phyloP scores from a whole-genome alignment of 352 stramenopile genomes.

The Ochromonadaceae sp. region DNA sequence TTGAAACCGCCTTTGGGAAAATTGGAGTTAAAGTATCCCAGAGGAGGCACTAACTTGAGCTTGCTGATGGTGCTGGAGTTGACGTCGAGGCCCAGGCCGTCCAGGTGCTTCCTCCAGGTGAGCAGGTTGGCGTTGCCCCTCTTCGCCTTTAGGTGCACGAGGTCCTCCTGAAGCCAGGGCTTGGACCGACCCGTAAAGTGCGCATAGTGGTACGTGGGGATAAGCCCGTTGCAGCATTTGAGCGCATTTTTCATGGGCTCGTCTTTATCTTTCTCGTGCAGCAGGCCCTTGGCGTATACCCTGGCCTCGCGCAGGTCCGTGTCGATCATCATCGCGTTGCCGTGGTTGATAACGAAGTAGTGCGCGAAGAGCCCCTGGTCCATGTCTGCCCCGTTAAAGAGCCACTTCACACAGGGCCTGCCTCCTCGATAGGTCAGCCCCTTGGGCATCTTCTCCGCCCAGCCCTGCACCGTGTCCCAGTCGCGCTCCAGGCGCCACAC shows the following conservation, averaged over 20 bases:
- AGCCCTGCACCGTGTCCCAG: constrained; percentile 6
- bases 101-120: neutral
- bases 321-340: neutral
- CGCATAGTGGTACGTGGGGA: neutral
- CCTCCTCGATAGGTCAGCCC: neutral
- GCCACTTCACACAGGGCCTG: neutral
- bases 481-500: neutral
- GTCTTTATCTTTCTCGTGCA: neutral
- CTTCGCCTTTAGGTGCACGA: neutral
- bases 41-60: neutral
- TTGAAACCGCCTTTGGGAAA: constrained; percentile 3
- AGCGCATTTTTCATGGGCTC: neutral
- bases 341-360: constrained; percentile 10
- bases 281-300: neutral
- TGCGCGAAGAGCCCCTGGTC: constrained; percentile 16
- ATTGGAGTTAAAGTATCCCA: neutral
- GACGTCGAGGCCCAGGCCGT: neutral
- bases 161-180: neutral
- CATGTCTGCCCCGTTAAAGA: constrained; percentile 16
- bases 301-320: neutral
- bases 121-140: neutral
- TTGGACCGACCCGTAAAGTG: constrained; percentile 17
- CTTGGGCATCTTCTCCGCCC: neutral
- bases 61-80: neutral
- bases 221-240: neutral